Base-by-base conservation (phyloP, 2,329 filamentous ascomycete genomes). In the Didymella pinodella region DNA sequence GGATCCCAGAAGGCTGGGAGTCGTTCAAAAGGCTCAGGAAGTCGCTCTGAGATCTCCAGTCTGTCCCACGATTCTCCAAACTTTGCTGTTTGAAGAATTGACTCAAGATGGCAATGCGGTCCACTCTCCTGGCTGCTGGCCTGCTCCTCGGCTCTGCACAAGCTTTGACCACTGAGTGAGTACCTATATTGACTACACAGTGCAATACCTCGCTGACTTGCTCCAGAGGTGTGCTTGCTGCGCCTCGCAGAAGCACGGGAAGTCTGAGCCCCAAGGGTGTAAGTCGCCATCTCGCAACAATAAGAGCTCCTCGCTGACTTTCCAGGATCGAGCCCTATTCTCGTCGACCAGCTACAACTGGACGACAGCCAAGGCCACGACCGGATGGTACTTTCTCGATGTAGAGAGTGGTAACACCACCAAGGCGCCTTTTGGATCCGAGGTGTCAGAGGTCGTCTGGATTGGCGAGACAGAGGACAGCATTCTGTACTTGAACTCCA, bases 401-500 rank as follows among this genome's bases (percentile, higher is more conserved):
- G 60, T 73, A 7, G 63, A 65, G 34, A 71, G 65, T 29, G 74
- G 74, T 14, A 67, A 76, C 40, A 65, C 72, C 20, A 72, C 72
- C 7, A 68, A 75, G 29, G 73, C 73, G 7, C 72, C 73, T 14
- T 74, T 75, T 22, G 68, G 66, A 34, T 68, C 69, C 25, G 69
- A 63, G 11, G 72, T 75, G 4, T 73, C 72, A 2, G 74, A 76
- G 50, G 64, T 76, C 8, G 71, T 76, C 12, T 76, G 72, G 72
- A 65, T 75, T 34, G 72, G 73, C 18, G 58, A 68, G 14, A 69
- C 68, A 2, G 65, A 71, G 14, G 73, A 73, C 8, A 78, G 87
- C 59, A 82, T 96, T 26, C 88, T 87, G 53, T 85, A 90, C 57
- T 86, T 92, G 65, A 75, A 84, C 20, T 82, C 84, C 52, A 87